A percentile compares a stretch with the other conserved stretches of the same genome.
Conservation (phyloP, 2,329 filamentous ascomycete species). For the Gnomoniopsis sp. region DNA sequence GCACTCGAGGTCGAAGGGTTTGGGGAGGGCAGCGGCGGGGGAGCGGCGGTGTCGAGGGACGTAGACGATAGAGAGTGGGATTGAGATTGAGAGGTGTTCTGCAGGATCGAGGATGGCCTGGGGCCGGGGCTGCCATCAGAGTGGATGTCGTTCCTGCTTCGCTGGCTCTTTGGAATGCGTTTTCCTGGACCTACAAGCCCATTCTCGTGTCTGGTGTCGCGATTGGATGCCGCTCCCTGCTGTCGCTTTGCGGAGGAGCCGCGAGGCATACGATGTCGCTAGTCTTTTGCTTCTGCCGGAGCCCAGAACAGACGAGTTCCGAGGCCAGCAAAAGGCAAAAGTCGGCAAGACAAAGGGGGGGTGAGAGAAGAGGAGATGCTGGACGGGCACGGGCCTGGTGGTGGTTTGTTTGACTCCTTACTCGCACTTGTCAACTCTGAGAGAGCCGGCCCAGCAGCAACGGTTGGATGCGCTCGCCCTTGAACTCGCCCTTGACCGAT, state of each 20-base stretch:
- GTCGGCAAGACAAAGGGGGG: conserved; percentile 13
- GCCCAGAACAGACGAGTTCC: conserved; percentile 39
- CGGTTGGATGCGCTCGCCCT: neutral
- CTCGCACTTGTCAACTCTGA: neutral
- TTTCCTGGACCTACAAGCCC: conserved; percentile 68
- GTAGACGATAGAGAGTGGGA: conserved; percentile 20
- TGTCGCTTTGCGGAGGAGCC: conserved; percentile 59
- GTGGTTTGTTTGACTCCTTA: conserved; percentile 5
- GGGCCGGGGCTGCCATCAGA: conserved; percentile 33
- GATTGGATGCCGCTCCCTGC: conserved; percentile 59
- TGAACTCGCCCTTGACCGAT: neutral
- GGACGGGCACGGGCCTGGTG: neutral
- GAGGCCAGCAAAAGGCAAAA: conserved; percentile 36
- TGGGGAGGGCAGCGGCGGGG: conserved; percentile 25
- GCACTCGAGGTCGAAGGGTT: conserved; percentile 25
- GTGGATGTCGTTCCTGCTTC: conserved; percentile 39
- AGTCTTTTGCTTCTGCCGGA: conserved; percentile 33
- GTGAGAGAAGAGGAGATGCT: neutral
- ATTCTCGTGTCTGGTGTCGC: conserved; percentile 80
- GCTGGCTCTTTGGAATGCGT: conserved; percentile 45
- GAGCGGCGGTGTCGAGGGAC: conserved; percentile 21
- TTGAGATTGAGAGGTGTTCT: conserved; percentile 6
- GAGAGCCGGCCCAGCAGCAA: conserved; percentile 19
- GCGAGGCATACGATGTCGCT: conserved; percentile 55
- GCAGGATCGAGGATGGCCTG: conserved; percentile 13